Evolutionary conservation across 768 basidiomycete species (phyloP).

Genomic region (Leucosporidium creatinivorum): DNA sequence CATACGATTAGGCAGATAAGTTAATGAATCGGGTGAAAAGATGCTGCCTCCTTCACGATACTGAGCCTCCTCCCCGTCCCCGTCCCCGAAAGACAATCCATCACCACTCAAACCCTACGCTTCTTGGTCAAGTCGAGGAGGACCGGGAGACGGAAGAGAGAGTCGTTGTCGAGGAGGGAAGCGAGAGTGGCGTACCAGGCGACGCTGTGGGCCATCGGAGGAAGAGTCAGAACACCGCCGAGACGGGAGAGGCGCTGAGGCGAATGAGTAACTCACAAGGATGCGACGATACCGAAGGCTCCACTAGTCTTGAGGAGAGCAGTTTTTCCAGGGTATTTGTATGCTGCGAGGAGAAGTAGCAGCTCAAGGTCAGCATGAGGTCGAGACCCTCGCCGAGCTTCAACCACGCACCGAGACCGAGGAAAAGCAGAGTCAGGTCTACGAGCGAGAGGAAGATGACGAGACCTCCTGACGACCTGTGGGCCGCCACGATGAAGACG

Average conservation of each 20-base stretch:
- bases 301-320: slow-evolving; percentile 1
- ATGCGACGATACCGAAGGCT: neutral
- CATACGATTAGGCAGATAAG: too few species aligned
- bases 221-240: neutral
- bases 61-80: too few species aligned
- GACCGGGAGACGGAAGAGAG: slow-evolving; percentile 1
- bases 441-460: slow-evolving; percentile 1
- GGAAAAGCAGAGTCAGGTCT: slow-evolving; percentile 2
- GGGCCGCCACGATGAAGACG: neutral
- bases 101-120: neutral
- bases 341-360: neutral
- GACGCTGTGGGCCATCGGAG: neutral
- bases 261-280: neutral
- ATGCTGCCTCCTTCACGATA: too few species aligned
- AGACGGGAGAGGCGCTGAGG: too few species aligned
- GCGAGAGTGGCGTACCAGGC: slow-evolving; percentile 5
- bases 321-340: neutral
- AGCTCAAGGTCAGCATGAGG: neutral
- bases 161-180: neutral
- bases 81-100: too few species aligned
- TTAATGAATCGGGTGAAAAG: too few species aligned
- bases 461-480: neutral
- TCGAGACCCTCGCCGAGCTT: neutral
- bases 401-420: neutral
- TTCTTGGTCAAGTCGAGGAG: neutral